Conservation (phyloP, 345 rosid species). For the Limnanthes douglasii region DNA sequence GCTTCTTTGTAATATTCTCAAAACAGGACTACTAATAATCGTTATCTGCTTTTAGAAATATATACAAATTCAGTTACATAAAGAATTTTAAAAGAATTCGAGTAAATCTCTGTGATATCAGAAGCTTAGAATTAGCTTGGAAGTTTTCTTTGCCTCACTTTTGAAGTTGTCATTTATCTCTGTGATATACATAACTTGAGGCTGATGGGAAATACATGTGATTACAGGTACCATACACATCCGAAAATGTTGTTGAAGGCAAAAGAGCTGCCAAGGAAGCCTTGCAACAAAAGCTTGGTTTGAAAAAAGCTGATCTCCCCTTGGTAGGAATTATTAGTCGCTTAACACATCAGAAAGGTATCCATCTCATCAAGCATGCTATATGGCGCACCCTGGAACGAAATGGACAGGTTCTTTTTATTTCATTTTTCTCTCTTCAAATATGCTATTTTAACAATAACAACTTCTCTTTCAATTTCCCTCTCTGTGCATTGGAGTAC, state of each 20-base stretch:
- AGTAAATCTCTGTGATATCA: neutral
- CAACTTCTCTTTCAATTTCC: neutral
- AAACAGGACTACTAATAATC: too few species aligned
- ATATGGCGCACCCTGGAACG: constrained; percentile 67
- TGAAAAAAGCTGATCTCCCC: constrained; percentile 48
- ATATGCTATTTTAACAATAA: neutral
- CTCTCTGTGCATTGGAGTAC: too few species aligned
- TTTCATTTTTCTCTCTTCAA: neutral
- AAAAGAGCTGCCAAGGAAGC: constrained; percentile 83
- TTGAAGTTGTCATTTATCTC: constrained; percentile 1
- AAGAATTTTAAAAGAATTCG: too few species aligned
- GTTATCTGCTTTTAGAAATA: too few species aligned
- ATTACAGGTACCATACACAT: constrained; percentile 53
- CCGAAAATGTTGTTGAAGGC: constrained; percentile 75
- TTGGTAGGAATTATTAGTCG: constrained; percentile 72
- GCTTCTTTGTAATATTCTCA: neutral
- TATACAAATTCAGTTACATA: too few species aligned
- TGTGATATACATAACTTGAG: constrained; percentile 1
- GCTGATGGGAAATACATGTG: constrained; percentile 7
- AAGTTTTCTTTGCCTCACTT: neutral
- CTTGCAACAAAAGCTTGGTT: constrained; percentile 60
- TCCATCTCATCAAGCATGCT: constrained; percentile 88
- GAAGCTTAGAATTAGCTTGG: neutral
- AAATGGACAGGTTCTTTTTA: constrained; percentile 58
- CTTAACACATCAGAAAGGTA: constrained; percentile 94